phyloP scores from a whole-genome alignment of 495 filamentous ascomycete genomes.

The Tuber calosporum region DNA sequence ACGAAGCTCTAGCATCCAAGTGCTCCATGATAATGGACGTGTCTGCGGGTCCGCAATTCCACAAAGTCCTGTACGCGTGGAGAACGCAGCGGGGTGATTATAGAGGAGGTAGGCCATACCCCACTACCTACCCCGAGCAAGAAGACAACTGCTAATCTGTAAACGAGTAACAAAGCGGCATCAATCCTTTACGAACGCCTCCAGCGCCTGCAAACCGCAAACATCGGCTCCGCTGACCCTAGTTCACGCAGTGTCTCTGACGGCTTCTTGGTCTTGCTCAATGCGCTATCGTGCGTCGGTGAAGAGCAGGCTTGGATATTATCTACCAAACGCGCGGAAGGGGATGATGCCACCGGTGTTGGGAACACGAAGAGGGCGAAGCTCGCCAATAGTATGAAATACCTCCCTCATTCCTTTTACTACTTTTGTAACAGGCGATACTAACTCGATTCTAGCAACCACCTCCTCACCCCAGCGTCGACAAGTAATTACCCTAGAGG shows the following conservation, averaged over 20 bases:
- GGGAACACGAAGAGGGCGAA: conserved; percentile 44
- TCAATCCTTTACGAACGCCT: conserved; percentile 64
- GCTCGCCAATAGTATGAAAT: conserved; percentile 34
- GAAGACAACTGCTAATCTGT: neutral
- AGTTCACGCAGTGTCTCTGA: conserved; percentile 53
- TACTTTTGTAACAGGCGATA: conserved; percentile 8
- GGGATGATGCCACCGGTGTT: conserved; percentile 23
- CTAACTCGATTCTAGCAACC: neutral
- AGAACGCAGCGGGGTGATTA: conserved; percentile 75
- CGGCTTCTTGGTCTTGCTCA: conserved; percentile 78
- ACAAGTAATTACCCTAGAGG: conserved; percentile 65
- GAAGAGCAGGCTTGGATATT: conserved; percentile 68
- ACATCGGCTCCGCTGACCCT: conserved; percentile 50
- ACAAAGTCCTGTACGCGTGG: conserved; percentile 81
- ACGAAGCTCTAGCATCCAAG: conserved; percentile 63
- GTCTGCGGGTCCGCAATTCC: conserved; percentile 56
- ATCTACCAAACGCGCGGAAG: conserved; percentile 44
- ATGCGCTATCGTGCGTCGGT: conserved; percentile 75
- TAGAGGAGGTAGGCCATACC: conserved; percentile 51
- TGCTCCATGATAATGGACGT: conserved; percentile 55
- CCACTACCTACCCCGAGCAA: neutral
- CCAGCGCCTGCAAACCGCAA: conserved; percentile 51
- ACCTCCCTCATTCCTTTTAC: conserved; percentile 16
- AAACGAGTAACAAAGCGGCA: conserved; percentile 50
- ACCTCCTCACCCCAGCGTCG: neutral